Percentiles rank a stretch among this genome's conserved stretches.
These are phyloP conservation scores for Corymbia maculata DNA, from an alignment of 345 rosid species.

Conservation along the genomic window DNA sequence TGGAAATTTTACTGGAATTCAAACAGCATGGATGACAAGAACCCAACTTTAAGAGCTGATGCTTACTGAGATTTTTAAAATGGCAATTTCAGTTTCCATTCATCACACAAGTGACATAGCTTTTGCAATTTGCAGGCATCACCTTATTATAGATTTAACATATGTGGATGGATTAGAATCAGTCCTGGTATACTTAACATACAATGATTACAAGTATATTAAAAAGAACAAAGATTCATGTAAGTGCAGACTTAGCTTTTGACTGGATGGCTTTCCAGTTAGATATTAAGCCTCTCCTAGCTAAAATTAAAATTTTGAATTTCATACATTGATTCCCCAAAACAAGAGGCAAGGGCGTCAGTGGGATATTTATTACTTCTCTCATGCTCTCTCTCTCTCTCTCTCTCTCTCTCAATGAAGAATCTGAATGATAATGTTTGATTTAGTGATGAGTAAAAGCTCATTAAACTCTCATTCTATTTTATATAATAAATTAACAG, in stretches of 20 bases:
- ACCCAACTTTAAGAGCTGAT: too few species aligned
- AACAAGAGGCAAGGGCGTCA: background rate
- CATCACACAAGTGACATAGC: background rate
- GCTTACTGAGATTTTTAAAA: too few species aligned
- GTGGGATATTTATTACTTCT: background rate
- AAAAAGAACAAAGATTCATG: background rate
- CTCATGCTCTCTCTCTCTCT: too few species aligned
- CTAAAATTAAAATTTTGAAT: background rate
- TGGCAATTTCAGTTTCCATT: background rate
- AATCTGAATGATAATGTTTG: too few species aligned
- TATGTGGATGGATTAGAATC: background rate
- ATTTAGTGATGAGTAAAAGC: too few species aligned
- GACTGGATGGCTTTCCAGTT: background rate
- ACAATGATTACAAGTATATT: too few species aligned
- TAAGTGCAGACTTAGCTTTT: background rate
- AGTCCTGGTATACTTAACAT: background rate
- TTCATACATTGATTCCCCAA: background rate
- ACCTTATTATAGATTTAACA: background rate
- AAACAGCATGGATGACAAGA: too few species aligned
- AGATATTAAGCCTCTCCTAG: background rate
- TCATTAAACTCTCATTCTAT: too few species aligned
- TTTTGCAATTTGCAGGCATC: background rate
- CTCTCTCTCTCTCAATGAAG: too few species aligned
- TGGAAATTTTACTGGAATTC: too few species aligned
- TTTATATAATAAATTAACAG: too few species aligned